Percentiles rank a stretch among this genome's conserved stretches.
Conservation (phyloP, 75 land plant genomes). For the Adiantum capillusveneris region DNA sequence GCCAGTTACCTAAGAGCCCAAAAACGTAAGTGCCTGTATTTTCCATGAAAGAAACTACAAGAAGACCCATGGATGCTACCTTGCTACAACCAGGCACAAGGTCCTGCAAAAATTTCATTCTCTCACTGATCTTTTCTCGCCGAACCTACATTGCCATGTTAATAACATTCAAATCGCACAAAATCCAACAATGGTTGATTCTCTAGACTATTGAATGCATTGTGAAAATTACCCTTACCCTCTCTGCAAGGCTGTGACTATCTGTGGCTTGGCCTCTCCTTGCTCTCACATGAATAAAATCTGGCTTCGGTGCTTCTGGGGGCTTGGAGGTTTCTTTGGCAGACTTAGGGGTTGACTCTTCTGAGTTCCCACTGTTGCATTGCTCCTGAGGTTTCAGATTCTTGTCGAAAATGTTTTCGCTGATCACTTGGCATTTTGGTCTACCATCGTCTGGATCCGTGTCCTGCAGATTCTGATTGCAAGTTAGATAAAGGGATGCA, state of each 20-base stretch:
- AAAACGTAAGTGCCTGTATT: neutral
- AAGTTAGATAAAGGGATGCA: no score
- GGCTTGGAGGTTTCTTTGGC: conserved; percentile 22
- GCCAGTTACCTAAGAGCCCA: conserved; percentile 70
- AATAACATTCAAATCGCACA: no score
- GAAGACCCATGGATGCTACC: conserved; percentile 11
- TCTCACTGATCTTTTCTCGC: conserved; percentile 90
- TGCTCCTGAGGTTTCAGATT: no score
- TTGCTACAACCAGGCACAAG: conserved; percentile 95
- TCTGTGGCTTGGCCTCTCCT: conserved; percentile 95
- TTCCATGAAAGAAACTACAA: neutral
- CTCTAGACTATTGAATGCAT: no score
- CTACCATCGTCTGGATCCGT: no score
- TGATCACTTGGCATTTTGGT: no score
- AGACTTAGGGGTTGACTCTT: conserved; percentile 21
- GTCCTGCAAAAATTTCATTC: conserved; percentile 91
- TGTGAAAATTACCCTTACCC: no score
- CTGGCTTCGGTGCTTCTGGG: conserved; percentile 42
- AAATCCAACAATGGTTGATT: no score
- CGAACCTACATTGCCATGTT: conserved; percentile 48
- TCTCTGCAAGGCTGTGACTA: conserved; percentile 93
- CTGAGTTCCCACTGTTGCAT: conserved; percentile 25
- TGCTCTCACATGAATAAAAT: conserved; percentile 89
- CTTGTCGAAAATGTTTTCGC: no score
- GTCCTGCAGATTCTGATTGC: no score